phyloP scores from a whole-genome alignment of 306 rosid genomes.

The Prunus mongolica region DNA sequence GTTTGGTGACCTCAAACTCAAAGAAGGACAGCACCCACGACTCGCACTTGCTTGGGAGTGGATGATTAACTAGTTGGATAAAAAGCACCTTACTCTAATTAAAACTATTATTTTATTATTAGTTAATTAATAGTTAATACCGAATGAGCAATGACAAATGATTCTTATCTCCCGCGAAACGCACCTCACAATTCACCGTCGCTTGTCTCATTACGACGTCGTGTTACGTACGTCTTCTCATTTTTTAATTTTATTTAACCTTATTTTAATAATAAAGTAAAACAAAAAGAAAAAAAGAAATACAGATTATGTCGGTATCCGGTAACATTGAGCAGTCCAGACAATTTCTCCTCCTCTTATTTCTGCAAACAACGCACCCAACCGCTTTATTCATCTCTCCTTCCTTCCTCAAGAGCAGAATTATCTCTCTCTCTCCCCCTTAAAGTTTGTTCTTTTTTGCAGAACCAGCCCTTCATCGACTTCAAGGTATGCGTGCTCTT shows the following conservation, averaged over 20 bases:
- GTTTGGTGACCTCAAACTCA: background rate
- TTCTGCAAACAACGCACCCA: constrained; percentile 29
- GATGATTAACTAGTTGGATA: background rate
- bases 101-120: background rate
- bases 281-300: background rate
- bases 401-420: constrained; percentile 6
- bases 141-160: background rate
- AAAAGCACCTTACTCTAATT: background rate
- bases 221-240: background rate
- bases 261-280: background rate
- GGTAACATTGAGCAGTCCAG: constrained; percentile 43
- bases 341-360: constrained; percentile 45
- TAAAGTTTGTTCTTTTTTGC: constrained; percentile 20
- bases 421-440: background rate
- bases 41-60: background rate
- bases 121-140: background rate
- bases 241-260: background rate
- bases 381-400: constrained; percentile 47
- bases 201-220: background rate
- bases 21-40: background rate
- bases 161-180: background rate
- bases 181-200: background rate
- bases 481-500: constrained; percentile 28
- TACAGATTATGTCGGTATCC: constrained; percentile 44
- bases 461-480: constrained; percentile 22